Evolutionary conservation across 2,329 filamentous ascomycete genomes (phyloP).

Genomic region (Clonostachys chloroleuca): DNA sequence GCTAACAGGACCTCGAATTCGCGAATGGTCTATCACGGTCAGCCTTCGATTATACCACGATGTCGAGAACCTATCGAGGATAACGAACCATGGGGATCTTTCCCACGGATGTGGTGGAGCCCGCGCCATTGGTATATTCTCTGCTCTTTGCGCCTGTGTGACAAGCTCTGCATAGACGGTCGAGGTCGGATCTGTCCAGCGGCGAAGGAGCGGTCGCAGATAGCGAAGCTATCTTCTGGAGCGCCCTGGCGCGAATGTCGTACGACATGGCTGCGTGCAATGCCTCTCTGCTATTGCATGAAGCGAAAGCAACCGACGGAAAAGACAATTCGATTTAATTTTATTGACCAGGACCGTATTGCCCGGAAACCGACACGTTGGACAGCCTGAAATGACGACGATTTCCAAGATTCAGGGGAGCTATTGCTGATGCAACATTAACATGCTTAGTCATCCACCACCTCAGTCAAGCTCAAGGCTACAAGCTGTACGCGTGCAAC

Average conservation of each 20-base stretch:
- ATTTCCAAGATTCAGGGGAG: no score
- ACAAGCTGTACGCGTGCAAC: constrained; percentile 39
- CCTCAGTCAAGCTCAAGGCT: constrained; percentile 37
- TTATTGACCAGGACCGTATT: no score
- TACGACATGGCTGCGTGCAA: constrained; percentile 33
- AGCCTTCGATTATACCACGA: constrained; percentile 6
- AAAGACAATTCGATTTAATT: no score
- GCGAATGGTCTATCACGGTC: constrained; percentile 61
- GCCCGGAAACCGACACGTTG: no score
- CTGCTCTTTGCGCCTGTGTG: constrained; percentile 37
- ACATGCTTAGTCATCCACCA: constrained; percentile 32
- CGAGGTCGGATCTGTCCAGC: constrained; percentile 60
- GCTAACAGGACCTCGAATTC: constrained; percentile 92
- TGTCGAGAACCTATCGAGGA: constrained; percentile 1
- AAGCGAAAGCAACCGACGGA: no score
- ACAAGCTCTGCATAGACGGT: constrained; percentile 55
- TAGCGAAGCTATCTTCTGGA: constrained; percentile 61
- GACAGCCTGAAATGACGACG: no score
- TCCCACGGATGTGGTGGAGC: constrained; percentile 35
- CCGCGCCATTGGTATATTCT: constrained; percentile 44
- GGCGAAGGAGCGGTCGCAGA: constrained; percentile 51
- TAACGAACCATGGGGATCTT: constrained; percentile 57
- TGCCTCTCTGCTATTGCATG: background rate
- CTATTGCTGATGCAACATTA: no score
- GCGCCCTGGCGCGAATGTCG: constrained; percentile 56